Base-by-base conservation (phyloP, 148 eudicot genomes). In the Amaranthus hypochondriacus region DNA sequence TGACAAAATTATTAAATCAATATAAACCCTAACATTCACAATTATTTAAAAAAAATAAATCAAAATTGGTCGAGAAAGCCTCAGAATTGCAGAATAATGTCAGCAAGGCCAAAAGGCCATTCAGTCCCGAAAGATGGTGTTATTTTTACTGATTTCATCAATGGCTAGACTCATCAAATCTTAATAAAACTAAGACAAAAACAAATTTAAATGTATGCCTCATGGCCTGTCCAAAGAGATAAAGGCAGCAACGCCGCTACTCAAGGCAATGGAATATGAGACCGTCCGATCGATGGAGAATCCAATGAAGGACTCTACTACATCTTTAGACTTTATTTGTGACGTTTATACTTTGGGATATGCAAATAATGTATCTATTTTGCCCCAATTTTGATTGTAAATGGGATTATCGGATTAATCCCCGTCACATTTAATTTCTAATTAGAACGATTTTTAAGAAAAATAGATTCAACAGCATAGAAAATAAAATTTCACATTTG, bases 211-310 rank as follows among this genome's bases (percentile, higher is more conserved):
- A 15, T 4, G 48, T 77, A 75, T 75, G 76, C 15, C 81, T 75
- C 86, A 83, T 80, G 81, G 83, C 86, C 81, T 78, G 70, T 77
- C 86, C 81, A 63, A 83, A 72, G 15, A 71, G 79, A 64, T 83
- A 56, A 81, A 28, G 11, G 84, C 80, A 69, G 77, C 86, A 56
- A 83, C 75, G 82, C 86, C 82, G 82, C 84, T 83, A 72, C 79
- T 58, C 79, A 80, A 83, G 82, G 84, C 64, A n/a, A 81, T 83
- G 84, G 81, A 78, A 81, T 83, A 80, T 83, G 86, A 80, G 75
- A 71, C 83, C 76, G 71, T 60, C 48, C 9, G 18, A 15, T 52
- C 9, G 6, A 81, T 5, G 71, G 80, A 77, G 48, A 70, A 53
- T 11, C 56, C 39, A 11, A 52, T 5, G n/a, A 56, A 21, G 51